Conservation (phyloP, 225 moss, liverwort and hornwort genomes). For the Physcomitrellopsis africana region DNA sequence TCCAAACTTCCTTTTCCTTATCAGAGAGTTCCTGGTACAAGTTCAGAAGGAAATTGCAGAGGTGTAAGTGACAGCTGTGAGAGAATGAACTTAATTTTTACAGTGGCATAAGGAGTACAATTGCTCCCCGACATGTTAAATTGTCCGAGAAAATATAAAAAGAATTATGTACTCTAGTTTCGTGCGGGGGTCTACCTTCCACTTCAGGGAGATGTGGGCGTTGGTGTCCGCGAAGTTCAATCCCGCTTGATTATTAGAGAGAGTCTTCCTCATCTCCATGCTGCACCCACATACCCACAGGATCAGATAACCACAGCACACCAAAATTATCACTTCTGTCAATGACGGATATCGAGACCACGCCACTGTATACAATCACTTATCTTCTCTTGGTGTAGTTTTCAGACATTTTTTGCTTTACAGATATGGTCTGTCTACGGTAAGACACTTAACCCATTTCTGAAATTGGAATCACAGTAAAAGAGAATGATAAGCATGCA, state of each 20-base stretch:
- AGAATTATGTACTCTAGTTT: too few species aligned
- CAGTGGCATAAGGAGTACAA: not conserved
- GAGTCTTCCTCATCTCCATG: constrained; percentile 34
- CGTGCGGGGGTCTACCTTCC: constrained; percentile 22
- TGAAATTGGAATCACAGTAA: too few species aligned
- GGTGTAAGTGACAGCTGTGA: not conserved
- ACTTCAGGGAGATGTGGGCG: constrained; percentile 20
- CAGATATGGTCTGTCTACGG: too few species aligned
- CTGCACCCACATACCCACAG: constrained; percentile 2
- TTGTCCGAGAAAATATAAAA: not conserved
- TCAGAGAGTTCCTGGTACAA: constrained; percentile 53
- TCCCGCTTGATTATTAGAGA: constrained; percentile 29
- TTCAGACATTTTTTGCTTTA: too few species aligned
- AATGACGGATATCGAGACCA: too few species aligned
- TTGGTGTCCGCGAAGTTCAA: constrained; percentile 36
- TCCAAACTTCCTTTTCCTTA: constrained; percentile 60
- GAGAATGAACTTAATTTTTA: too few species aligned
- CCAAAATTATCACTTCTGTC: too few species aligned
- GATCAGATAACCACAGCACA: not conserved
- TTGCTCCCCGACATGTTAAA: not conserved
- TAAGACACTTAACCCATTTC: too few species aligned
- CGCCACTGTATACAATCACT: not conserved
- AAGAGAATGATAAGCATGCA: too few species aligned
- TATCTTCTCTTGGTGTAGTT: too few species aligned
- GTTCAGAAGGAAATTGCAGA: not conserved